These are phyloP conservation scores for Didymella arachidicola DNA, from an alignment of 2,329 filamentous ascomycete species.

Conservation along the genomic window DNA sequence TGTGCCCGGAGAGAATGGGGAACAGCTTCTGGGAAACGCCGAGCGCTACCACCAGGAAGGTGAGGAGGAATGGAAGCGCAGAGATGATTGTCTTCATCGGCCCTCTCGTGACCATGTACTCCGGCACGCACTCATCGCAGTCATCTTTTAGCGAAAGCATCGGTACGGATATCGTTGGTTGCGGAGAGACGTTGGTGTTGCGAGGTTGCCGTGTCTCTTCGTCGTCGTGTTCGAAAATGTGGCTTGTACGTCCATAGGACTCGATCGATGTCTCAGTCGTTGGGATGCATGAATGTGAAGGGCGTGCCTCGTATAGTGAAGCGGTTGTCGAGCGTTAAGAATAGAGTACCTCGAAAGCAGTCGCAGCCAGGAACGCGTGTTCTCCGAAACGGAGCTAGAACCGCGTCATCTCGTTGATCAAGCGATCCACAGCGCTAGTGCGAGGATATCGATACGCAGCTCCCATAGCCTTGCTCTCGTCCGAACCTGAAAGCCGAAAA, in stretches of 20 bases:
- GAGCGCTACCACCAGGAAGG: conserved; percentile 70
- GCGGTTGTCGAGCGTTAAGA: conserved; percentile 8
- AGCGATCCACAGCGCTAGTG: no score
- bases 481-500: no score
- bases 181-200: conserved; percentile 3
- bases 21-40: conserved; percentile 74
- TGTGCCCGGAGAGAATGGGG: conserved; percentile 69
- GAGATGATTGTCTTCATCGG: conserved; percentile 65
- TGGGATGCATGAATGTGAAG: conserved; percentile 17
- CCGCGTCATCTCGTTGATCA: conserved; percentile 35
- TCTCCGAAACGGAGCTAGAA: conserved; percentile 27
- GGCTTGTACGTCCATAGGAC: conserved; percentile 38
- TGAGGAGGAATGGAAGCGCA: conserved; percentile 71
- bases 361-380: conserved; percentile 28
- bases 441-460: conserved; percentile 16
- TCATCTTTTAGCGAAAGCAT: conserved; percentile 54
- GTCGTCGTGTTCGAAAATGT: conserved; percentile 19
- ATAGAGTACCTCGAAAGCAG: conserved; percentile 15
- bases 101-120: conserved; percentile 53
- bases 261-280: conserved; percentile 25
- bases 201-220: conserved; percentile 10
- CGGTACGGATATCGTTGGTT: conserved; percentile 16
- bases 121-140: conserved; percentile 68
- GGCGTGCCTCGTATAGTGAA: conserved; percentile 13
- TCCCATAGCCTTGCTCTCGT: background rate